A percentile compares a stretch with the other conserved stretches of the same genome.
These are phyloP conservation scores for Candolleomyces eurysporus DNA, from an alignment of 768 basidiomycete genomes.

Conservation along the genomic window DNA sequence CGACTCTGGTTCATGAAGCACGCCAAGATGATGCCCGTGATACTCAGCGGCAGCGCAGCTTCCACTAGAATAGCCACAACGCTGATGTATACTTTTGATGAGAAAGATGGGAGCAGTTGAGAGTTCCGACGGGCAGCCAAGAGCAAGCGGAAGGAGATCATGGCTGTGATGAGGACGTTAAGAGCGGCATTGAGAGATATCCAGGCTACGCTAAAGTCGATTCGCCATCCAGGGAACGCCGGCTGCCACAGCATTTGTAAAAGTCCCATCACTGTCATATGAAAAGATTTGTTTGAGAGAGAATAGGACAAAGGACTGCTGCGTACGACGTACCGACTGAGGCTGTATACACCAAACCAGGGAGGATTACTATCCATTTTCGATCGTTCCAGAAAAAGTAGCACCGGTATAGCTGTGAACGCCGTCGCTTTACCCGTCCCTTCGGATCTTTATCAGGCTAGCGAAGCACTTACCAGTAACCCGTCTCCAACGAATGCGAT, in stretches of 20 bases:
- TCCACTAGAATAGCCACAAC: conserved; percentile 10
- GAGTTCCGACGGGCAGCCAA: conserved; percentile 2
- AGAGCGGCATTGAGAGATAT: conserved; percentile 7
- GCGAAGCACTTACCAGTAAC: not conserved
- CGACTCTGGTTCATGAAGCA: conserved; percentile 6
- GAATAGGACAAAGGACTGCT: not conserved
- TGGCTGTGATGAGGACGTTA: conserved; percentile 6
- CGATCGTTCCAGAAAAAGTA: conserved; percentile 10
- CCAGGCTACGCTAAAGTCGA: conserved; percentile 9
- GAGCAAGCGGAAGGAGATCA: conserved; percentile 6
- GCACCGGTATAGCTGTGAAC: conserved; percentile 5
- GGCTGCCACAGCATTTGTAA: conserved; percentile 9
- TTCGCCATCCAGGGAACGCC: conserved; percentile 3
- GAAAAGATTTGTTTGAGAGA: not conserved
- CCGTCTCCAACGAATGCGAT: conserved; percentile 10
- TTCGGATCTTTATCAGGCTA: too few species aligned
- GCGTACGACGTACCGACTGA: conserved; percentile 2
- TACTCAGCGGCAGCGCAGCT: conserved; percentile 4
- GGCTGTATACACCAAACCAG: not conserved
- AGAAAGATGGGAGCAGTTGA: conserved; percentile 1
- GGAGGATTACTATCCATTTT: conserved; percentile 6
- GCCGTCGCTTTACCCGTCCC: too few species aligned
- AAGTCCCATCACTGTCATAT: conserved; percentile 3
- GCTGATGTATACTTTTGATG: conserved; percentile 5
- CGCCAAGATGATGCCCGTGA: conserved; percentile 5